Evolutionary conservation across 306 rosid genomes (phyloP), one percentile per base, ranked within the genome.

Genomic region (Vigna nakashimae): DNA sequence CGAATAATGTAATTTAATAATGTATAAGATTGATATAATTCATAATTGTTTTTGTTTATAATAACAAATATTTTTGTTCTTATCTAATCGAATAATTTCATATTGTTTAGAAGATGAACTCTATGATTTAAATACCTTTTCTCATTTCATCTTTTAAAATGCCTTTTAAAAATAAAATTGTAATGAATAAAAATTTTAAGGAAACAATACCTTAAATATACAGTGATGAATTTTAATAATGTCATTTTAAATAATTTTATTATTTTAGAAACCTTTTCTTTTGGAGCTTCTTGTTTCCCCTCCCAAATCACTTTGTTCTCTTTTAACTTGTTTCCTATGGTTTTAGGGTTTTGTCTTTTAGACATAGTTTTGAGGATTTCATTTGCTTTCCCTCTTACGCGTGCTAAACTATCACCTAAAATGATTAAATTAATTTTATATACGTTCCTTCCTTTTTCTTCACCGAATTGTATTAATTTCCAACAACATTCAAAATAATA

Each of bases 311-410:
- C 18, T 49, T 34, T 34, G 32, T 70, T 9, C 36, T 70, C 62
- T 10, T 51, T 71, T 51, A 38, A 24, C 42, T 73, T 6, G 22
- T 22, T 18, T 71, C 46, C 28, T 71, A 18, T 72, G 58, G 30
- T 4, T 40, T 57, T 24, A 26, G 30, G 28, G 2, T 26, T 42
- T 40, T 40, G 3, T 40, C 4, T n/a, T 70, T 71, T 36, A 36
- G 63, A 18, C 20, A 71, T 55, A 20, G 65, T 18, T 71, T 71
- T 38, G 62, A 70, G 62, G n/a, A 32, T 70, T 70, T 70, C 59
- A 57, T 18, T 71, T 30, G 38, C 38, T 36, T 71, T 53, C 16
- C 59, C 59, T 48, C 30, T 71, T 56, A 24, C 66, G 50, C 71
- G 34, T 65, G 71, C 52, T 5, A 38, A 36, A 72, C 66, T 7